Percentiles rank a stretch among this genome's conserved stretches.
phyloP scores from a whole-genome alignment of 2,329 filamentous ascomycete genomes.

The Aspergillus sp. region DNA sequence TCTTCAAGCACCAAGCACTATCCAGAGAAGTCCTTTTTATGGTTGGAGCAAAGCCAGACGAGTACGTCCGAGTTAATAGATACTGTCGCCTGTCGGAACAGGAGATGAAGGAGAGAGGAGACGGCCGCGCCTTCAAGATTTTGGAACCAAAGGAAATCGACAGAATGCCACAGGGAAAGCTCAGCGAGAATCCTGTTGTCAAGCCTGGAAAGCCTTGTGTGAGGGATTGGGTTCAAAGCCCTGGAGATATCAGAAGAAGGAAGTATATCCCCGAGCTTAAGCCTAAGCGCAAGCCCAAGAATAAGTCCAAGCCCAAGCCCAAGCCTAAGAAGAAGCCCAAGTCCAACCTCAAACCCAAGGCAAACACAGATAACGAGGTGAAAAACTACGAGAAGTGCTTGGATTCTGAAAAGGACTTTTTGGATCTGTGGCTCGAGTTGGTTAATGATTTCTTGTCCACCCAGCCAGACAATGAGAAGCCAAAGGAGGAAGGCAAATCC shows the following conservation, averaged over 20 bases:
- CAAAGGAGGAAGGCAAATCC: background rate
- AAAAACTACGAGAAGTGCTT: constrained; percentile 1
- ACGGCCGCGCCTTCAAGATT: background rate
- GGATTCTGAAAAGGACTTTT: constrained; percentile 9
- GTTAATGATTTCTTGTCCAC: constrained; percentile 3
- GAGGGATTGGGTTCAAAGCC: no score
- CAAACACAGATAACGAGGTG: background rate
- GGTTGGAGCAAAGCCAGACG: constrained; percentile 3
- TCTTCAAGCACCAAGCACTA: background rate
- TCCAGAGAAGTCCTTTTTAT: constrained; percentile 13
- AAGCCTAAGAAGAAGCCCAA: background rate
- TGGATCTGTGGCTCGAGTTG: background rate
- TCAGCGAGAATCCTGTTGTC: no score
- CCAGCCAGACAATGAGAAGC: constrained; percentile 1
- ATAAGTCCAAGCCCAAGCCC: background rate
- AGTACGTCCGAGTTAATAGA: constrained; percentile 8
- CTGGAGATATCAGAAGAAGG: no score
- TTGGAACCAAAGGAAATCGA: no score
- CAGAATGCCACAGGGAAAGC: no score
- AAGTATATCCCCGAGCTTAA: background rate
- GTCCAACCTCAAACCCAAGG: background rate
- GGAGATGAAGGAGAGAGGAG: background rate
- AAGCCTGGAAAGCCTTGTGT: no score
- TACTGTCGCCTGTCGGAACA: constrained; percentile 3
- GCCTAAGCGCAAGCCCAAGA: background rate